Evolutionary conservation across 179 eudicot species (phyloP).

Genomic region (Corrigiola litoralis): DNA sequence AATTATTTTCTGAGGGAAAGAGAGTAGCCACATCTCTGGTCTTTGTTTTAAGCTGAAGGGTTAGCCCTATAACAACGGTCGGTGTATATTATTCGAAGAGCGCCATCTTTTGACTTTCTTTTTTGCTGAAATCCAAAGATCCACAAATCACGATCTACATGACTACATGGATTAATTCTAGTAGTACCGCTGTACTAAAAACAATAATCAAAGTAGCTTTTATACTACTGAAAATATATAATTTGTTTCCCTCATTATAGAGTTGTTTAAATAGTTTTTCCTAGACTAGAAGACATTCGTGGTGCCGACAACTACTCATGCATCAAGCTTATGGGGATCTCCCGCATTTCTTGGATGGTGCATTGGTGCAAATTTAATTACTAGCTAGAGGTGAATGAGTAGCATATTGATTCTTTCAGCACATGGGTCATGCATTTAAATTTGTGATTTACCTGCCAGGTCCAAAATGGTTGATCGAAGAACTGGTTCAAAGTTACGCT

Average conservation of each 20-base stretch:
- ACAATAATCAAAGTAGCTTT: not conserved
- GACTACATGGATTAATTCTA: not conserved
- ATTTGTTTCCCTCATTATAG: too few relatives aligned
- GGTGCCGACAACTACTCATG: constrained; percentile 23
- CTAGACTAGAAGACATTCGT: not conserved
- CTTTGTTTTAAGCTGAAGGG: constrained; percentile 7
- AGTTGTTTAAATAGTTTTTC: not conserved
- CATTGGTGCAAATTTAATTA: too few relatives aligned
- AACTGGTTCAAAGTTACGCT: too few relatives aligned
- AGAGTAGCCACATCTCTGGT: constrained; percentile 5
- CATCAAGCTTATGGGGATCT: constrained; percentile 15
- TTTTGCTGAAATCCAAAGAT: not conserved
- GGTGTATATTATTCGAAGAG: constrained; percentile 4
- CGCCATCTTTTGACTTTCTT: not conserved
- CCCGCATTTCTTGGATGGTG: constrained; percentile 22
- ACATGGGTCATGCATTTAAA: not conserved
- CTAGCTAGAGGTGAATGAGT: not conserved
- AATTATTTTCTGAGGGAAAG: not conserved
- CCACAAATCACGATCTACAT: not conserved
- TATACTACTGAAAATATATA: not conserved
- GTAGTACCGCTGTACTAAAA: not conserved
- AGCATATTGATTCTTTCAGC: not conserved
- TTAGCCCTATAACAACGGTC: not conserved
- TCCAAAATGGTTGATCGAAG: not conserved
- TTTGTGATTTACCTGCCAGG: not conserved